Evolutionary conservation across 2,329 filamentous ascomycete species (phyloP).

Genomic region (Fusarium sp.): DNA sequence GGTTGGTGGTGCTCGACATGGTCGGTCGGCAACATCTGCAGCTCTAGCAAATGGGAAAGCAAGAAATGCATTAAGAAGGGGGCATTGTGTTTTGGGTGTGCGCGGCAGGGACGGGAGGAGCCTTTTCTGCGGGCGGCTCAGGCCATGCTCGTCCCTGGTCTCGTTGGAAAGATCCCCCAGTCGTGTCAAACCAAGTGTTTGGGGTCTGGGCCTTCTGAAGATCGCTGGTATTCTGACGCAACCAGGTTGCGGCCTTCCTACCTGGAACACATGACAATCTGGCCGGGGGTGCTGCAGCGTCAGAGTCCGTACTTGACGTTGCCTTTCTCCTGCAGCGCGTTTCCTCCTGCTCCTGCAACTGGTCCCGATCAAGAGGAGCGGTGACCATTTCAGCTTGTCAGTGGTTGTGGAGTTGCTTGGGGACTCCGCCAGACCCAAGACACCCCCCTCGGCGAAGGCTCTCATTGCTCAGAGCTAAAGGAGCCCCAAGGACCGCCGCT

Average conservation of each 20-base stretch:
- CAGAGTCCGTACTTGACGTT: background rate
- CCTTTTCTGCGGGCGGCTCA: constrained; percentile 45
- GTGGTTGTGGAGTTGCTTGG: constrained; percentile 25
- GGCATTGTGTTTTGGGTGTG: constrained; percentile 28
- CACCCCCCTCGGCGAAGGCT: constrained; percentile 34
- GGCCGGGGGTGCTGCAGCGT: background rate
- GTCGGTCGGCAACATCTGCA: constrained; percentile 17
- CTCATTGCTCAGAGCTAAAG: constrained; percentile 35
- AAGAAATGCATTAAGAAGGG: constrained; percentile 14
- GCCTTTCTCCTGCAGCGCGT: constrained; percentile 4
- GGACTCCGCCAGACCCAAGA: constrained; percentile 28
- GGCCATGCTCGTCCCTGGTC: constrained; percentile 35
- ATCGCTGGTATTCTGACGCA: constrained; percentile 27
- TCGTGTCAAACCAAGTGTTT: constrained; percentile 17
- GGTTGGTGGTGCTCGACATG: constrained; percentile 25
- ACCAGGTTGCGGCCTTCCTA: constrained; percentile 14
- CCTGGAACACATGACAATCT: constrained; percentile 11
- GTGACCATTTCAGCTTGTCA: constrained; percentile 39
- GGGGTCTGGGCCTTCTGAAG: constrained; percentile 12
- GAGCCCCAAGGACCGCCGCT: constrained; percentile 40
- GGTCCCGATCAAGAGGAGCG: constrained; percentile 17
- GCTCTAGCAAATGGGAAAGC: constrained; percentile 20
- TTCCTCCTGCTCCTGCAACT: constrained; percentile 16
- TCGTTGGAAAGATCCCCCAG: constrained; percentile 15
- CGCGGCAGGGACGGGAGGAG: constrained; percentile 48